Conservation (phyloP, 176 grass and related monocot genomes). For the Lolium multiflorum region DNA sequence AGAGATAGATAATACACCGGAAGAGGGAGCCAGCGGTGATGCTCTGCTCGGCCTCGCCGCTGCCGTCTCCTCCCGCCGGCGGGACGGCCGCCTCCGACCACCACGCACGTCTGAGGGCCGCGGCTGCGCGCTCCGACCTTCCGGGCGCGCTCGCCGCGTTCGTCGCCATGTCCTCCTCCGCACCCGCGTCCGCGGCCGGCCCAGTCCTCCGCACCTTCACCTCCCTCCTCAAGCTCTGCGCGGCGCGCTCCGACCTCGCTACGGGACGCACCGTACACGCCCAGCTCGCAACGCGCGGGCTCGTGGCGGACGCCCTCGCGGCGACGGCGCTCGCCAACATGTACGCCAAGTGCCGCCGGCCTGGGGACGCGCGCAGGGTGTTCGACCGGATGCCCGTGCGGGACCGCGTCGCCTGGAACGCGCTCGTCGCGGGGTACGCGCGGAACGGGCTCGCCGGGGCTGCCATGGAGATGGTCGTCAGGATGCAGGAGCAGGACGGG, state of each 20-base stretch:
- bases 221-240: slow-evolving; percentile 53
- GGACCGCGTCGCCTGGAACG: slow-evolving; percentile 64
- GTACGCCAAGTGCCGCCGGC: slow-evolving; percentile 48
- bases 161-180: slow-evolving; percentile 38
- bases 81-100: slow-evolving; percentile 1
- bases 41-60: slow-evolving; percentile 32
- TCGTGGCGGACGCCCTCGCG: neutral
- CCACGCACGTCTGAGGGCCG: slow-evolving; percentile 31
- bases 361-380: slow-evolving; percentile 45
- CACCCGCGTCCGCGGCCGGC: neutral
- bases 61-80: neutral
- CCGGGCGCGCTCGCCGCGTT: slow-evolving; percentile 39
- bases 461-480: slow-evolving; percentile 52
- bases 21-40: neutral
- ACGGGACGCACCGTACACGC: slow-evolving; percentile 35
- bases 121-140: slow-evolving; percentile 26
- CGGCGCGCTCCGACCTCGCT: slow-evolving; percentile 21
- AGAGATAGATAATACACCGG: too few species aligned
- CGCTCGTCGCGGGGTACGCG: slow-evolving; percentile 52
- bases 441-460: slow-evolving; percentile 43
- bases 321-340: slow-evolving; percentile 34
- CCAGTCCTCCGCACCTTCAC: slow-evolving; percentile 57
- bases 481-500: slow-evolving; percentile 48
- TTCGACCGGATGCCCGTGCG: slow-evolving; percentile 58
- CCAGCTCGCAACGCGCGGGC: slow-evolving; percentile 26